Conservation (phyloP, 352 stramenopile genomes). For the Phytophthora brassicae region DNA sequence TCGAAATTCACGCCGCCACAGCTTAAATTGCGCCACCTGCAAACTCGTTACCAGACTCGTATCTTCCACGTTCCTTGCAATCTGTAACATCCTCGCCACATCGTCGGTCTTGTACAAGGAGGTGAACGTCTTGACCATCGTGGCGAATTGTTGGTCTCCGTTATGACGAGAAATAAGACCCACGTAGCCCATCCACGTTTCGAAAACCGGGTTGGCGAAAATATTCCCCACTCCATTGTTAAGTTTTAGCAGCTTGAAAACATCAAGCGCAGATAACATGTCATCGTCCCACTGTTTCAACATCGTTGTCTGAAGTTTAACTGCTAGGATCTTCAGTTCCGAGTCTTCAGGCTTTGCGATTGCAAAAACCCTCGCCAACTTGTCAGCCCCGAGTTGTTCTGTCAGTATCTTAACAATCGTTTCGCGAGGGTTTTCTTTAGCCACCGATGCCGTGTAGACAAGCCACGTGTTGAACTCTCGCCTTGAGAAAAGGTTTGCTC, state of each 20-base stretch:
- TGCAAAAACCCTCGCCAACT: not conserved
- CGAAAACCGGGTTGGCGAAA: conserved; percentile 3
- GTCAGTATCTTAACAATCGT: not conserved
- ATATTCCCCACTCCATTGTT: not conserved
- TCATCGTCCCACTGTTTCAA: not conserved
- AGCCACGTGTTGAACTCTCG: not conserved
- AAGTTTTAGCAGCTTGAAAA: conserved; percentile 4
- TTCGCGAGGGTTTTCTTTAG: not conserved
- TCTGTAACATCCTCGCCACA: not conserved
- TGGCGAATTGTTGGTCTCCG: not conserved
- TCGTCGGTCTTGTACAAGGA: not conserved
- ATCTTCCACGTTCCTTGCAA: not conserved
- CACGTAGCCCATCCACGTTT: conserved; percentile 5
- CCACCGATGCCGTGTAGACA: not conserved
- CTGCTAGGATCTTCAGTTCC: not conserved
- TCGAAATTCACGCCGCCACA: not conserved
- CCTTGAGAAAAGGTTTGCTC: not conserved
- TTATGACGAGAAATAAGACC: not conserved
- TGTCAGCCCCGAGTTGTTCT: not conserved
- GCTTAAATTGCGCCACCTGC: not conserved
- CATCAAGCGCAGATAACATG: not conserved
- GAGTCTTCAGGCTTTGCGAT: not conserved
- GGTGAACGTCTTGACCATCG: not conserved
- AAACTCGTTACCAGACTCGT: not conserved
- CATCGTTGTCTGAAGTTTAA: not conserved